Conservation (phyloP, 2,329 filamentous ascomycete genomes). For the Tolypocladium pustulatum region DNA sequence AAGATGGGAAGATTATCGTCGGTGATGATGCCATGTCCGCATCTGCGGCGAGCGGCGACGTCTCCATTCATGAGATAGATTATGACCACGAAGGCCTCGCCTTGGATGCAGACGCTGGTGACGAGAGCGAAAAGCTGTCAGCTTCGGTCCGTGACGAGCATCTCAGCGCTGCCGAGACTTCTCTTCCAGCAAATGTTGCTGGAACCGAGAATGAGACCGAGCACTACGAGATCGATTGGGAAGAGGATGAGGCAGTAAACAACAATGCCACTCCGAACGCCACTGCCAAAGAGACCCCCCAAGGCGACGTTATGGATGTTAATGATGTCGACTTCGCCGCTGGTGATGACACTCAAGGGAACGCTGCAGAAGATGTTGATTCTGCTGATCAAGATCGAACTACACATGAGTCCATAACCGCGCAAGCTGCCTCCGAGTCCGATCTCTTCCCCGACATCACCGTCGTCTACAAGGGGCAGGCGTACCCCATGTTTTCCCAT, state of each 20-base stretch:
- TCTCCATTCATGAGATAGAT: slow-evolving; percentile 22
- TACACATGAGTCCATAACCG: not conserved
- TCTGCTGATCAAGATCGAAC: not conserved
- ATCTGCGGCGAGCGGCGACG: not conserved
- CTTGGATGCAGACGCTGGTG: not conserved
- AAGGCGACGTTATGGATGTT: not conserved
- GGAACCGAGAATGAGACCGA: slow-evolving; percentile 2
- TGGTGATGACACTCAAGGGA: not conserved
- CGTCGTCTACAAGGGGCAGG: slow-evolving; percentile 32
- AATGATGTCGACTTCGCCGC: not conserved
- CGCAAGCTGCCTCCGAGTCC: slow-evolving; percentile 2
- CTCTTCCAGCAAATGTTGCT: not conserved
- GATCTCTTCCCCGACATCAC: slow-evolving; percentile 24
- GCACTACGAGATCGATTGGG: slow-evolving; percentile 13
- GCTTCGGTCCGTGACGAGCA: not conserved
- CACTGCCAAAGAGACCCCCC: not conserved
- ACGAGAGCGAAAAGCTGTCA: not conserved
- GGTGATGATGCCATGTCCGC: not conserved
- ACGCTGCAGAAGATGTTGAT: not conserved
- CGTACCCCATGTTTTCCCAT: slow-evolving; percentile 29
- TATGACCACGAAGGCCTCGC: slow-evolving; percentile 19
- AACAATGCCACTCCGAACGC: not conserved
- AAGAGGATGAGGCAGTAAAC: slow-evolving; percentile 6
- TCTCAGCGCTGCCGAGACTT: not conserved
- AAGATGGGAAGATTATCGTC: not conserved